Evolutionary conservation across 441 rosid species (phyloP).

Genomic region (Pelargonium hybrid): DNA sequence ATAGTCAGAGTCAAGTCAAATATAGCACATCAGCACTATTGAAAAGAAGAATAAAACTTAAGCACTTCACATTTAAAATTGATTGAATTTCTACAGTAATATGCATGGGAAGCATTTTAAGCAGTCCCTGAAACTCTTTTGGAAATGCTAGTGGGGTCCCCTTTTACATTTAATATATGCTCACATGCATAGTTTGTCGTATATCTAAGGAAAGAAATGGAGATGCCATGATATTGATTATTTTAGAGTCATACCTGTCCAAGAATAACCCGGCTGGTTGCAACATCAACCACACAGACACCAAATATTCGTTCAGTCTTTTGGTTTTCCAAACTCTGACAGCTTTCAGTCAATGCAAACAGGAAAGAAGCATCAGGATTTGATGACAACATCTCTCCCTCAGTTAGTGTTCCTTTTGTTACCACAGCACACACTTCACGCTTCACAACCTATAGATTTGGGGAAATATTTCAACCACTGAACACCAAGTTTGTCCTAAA

Average conservation of each 20-base stretch:
- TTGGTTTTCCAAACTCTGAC: slow-evolving; percentile 25
- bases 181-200: not conserved
- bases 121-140: not conserved
- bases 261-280: slow-evolving; percentile 70
- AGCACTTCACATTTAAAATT: not conserved
- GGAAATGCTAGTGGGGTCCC: not conserved
- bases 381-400: slow-evolving; percentile 74
- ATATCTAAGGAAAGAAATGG: not conserved
- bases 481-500: slow-evolving; percentile 10
- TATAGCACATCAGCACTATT: not conserved
- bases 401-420: slow-evolving; percentile 88
- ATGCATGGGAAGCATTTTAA: not conserved
- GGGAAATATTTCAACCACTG: slow-evolving; percentile 22
- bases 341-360: slow-evolving; percentile 71
- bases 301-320: slow-evolving; percentile 49
- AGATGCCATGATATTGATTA: slow-evolving; percentile 13
- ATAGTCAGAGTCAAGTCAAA: slow-evolving; percentile 8
- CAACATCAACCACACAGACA: slow-evolving; percentile 79
- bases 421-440: slow-evolving; percentile 96
- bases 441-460: slow-evolving; percentile 71
- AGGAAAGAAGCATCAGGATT: slow-evolving; percentile 89
- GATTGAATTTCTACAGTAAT: slow-evolving; percentile 5
- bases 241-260: slow-evolving; percentile 55
- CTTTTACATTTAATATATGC: not conserved
- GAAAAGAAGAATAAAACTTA: not conserved